Conservation (phyloP, 768 basidiomycete genomes). For the Tulasnella sp. region DNA sequence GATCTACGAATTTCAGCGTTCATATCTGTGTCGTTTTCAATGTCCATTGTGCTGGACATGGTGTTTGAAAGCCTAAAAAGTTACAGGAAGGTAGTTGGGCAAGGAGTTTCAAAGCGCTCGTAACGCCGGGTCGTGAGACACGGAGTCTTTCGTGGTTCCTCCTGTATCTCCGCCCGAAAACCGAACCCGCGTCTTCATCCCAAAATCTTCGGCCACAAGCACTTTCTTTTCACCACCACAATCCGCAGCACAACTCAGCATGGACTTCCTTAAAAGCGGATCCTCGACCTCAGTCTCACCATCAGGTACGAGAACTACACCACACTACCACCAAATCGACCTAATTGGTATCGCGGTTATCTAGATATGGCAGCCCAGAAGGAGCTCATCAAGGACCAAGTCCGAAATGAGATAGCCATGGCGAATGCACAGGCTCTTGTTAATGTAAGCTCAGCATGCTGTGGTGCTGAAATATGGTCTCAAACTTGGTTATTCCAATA, state of each 20-base stretch:
- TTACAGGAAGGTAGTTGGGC: background rate
- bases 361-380: constrained; percentile 39
- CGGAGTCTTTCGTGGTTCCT: background rate
- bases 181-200: constrained; percentile 3
- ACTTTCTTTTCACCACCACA: background rate
- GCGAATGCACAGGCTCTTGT: constrained; percentile 79
- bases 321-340: background rate
- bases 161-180: constrained; percentile 5
- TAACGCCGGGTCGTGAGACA: background rate
- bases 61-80: background rate
- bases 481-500: constrained; percentile 35
- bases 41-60: background rate
- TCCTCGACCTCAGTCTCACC: background rate
- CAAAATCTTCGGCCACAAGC: background rate
- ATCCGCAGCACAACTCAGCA: background rate
- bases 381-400: constrained; percentile 57
- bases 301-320: background rate
- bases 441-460: constrained; percentile 48
- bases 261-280: constrained; percentile 23
- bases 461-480: background rate
- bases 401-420: constrained; percentile 66
- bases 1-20: background rate
- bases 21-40: background rate
- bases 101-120: background rate
- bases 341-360: background rate